Evolutionary conservation across 371 early-diverging fungal genomes (phyloP).

Genomic region (Chytridium lagenaria): DNA sequence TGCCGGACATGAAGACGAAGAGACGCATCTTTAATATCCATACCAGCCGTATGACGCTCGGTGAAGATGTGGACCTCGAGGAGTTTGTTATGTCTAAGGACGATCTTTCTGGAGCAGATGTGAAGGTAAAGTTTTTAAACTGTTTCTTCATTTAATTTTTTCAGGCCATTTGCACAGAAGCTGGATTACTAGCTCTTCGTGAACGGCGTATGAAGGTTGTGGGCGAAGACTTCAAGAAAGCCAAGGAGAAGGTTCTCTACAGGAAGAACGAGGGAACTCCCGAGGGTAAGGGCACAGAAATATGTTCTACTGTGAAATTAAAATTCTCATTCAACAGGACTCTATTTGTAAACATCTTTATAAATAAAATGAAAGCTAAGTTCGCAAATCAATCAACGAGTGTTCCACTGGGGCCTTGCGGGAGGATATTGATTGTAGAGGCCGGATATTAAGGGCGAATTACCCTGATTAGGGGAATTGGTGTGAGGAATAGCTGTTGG

Average conservation of each 20-base stretch:
- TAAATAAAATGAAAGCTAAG: slow-evolving; percentile 21
- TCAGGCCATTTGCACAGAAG: slow-evolving; percentile 99
- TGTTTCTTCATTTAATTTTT: slow-evolving; percentile 1
- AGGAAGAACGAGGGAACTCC: slow-evolving; percentile 99
- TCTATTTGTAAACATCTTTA: slow-evolving; percentile 22
- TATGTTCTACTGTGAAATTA: too few relatives aligned
- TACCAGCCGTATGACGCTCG: slow-evolving; percentile 97
- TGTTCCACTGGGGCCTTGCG: too few relatives aligned
- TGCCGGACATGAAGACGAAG: slow-evolving; percentile 99
- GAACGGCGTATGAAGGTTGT: slow-evolving; percentile 99
- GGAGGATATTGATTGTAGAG: too few relatives aligned
- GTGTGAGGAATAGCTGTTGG: too few relatives aligned
- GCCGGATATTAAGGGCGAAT: too few relatives aligned
- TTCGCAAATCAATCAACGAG: too few relatives aligned
- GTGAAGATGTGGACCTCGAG: slow-evolving; percentile 97
- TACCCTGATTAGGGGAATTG: too few relatives aligned
- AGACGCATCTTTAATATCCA: slow-evolving; percentile 99
- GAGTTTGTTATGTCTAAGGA: slow-evolving; percentile 99
- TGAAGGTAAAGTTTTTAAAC: slow-evolving; percentile 72
- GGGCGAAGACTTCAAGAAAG: slow-evolving; percentile 98
- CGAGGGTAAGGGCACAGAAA: slow-evolving; percentile 74
- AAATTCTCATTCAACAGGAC: slow-evolving; percentile 16
- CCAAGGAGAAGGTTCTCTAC: slow-evolving; percentile 98
- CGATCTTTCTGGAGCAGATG: slow-evolving; percentile 99
- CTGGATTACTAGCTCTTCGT: slow-evolving; percentile 98